Base-by-base conservation (phyloP, 129 eudicot genomes). In the Glebionis coronaria region DNA sequence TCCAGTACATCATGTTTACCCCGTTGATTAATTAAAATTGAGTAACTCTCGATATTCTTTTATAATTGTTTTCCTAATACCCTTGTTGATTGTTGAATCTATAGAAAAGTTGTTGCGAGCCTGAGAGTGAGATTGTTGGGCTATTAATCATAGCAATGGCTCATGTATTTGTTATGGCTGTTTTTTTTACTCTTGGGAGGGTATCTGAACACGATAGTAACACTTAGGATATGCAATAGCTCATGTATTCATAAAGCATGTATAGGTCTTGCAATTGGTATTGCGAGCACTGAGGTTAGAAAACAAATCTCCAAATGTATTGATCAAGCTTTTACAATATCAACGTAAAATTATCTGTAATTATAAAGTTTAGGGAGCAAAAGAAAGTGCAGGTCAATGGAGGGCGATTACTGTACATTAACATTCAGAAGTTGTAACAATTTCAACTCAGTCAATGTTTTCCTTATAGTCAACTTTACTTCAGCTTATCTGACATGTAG, bases 171-270 rank as follows among this genome's bases (percentile, higher is more conserved):
- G n/a, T n/a, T n/a, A n/a, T n/a, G n/a, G n/a, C n/a, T n/a, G n/a
- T n/a, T n/a, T n/a, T n/a, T n/a, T n/a, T n/a, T n/a, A n/a, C n/a
- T n/a, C n/a, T n/a, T n/a, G n/a, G n/a, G n/a, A n/a, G n/a, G n/a
- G n/a, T n/a, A n/a, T n/a, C n/a, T n/a, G n/a, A n/a, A n/a, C n/a
- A n/a, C n/a, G n/a, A n/a, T n/a, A n/a, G n/a, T n/a, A n/a, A n/a
- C n/a, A n/a, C n/a, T n/a, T n/a, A n/a, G n/a, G n/a, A n/a, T n/a
- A n/a, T n/a, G n/a, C n/a, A n/a, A n/a, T n/a, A n/a, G 95, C 99
- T 12, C 99, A 97, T 12, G 99, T 95, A 40, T 95, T 94, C 99
- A 94, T 76, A 97, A 94, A 81, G 99, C 99, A n/a, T 97, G 90
- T 79, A 94, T 94, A 57, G 99, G 99, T 68, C 93, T 94, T 79